A percentile compares a stretch with the other conserved stretches of the same genome.
phyloP scores from a whole-genome alignment of 495 filamentous ascomycete genomes.

The Penicillium cataractarum region DNA sequence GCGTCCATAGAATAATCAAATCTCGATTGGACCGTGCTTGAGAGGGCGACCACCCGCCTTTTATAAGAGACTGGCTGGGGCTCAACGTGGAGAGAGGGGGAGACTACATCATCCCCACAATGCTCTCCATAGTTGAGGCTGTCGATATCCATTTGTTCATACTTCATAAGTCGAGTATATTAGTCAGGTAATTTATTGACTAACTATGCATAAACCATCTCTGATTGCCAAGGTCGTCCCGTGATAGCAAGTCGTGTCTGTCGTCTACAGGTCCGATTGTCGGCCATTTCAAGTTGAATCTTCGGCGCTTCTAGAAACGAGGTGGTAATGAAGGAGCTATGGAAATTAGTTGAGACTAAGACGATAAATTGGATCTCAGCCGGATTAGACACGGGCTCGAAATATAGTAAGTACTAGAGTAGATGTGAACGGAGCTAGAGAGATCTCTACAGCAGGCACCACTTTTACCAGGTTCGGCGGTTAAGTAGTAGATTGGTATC shows the following conservation, averaged over 20 bases:
- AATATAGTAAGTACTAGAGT: too few relatives aligned
- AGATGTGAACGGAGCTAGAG: background rate
- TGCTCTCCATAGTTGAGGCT: conserved; percentile 2
- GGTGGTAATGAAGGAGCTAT: background rate
- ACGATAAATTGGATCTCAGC: background rate
- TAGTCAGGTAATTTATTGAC: background rate
- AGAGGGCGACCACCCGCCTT: background rate
- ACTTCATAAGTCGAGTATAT: background rate
- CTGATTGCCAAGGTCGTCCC: too few relatives aligned
- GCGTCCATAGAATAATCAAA: background rate
- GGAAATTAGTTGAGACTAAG: background rate
- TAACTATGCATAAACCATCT: background rate
- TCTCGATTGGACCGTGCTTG: background rate
- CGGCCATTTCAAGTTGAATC: too few relatives aligned
- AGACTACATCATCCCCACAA: conserved; percentile 24
- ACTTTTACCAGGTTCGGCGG: background rate
- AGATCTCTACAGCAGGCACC: background rate
- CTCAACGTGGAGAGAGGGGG: conserved; percentile 2
- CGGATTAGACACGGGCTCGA: background rate
- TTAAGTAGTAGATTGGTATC: too few relatives aligned
- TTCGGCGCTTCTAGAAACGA: background rate
- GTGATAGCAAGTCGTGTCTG: too few relatives aligned
- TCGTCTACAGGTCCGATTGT: too few relatives aligned
- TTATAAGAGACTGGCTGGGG: background rate
- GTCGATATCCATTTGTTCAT: background rate